These are phyloP conservation scores for Sordariomycetes sp. DNA, from an alignment of 2,329 filamentous ascomycete genomes.

Conservation along the genomic window DNA sequence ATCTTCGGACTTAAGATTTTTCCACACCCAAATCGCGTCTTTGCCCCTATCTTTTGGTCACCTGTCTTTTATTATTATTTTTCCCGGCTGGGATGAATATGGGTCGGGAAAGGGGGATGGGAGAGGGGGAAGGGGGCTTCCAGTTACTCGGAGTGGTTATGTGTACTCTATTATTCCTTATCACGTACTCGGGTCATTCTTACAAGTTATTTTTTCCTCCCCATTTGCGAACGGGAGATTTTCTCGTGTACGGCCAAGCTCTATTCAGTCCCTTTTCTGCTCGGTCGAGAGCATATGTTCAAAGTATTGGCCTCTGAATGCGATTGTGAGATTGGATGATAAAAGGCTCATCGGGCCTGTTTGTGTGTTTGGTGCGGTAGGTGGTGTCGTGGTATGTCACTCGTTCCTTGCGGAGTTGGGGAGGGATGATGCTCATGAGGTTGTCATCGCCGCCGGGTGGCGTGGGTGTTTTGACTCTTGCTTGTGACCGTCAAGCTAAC, in stretches of 20 bases:
- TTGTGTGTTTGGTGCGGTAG: not conserved
- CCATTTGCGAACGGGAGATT: not conserved
- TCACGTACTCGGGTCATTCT: constrained; percentile 7
- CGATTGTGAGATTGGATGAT: too few species aligned
- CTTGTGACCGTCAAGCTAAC: too few species aligned
- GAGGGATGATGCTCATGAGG: too few species aligned
- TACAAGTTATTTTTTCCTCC: constrained; percentile 3
- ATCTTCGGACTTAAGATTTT: not conserved
- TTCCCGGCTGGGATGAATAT: not conserved
- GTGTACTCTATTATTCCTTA: not conserved
- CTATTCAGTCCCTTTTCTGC: not conserved
- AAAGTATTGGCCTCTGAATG: too few species aligned
- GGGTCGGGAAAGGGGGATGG: too few species aligned
- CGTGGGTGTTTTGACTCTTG: too few species aligned
- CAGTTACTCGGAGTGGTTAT: not conserved
- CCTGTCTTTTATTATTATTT: not conserved
- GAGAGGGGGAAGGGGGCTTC: not conserved
- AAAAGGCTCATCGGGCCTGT: not conserved
- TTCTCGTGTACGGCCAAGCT: too few species aligned
- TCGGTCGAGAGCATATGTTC: not conserved
- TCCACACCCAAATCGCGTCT: not conserved
- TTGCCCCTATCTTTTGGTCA: not conserved
- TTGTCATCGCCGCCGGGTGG: too few species aligned
- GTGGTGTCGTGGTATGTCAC: too few species aligned
- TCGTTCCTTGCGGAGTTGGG: too few species aligned